These are phyloP conservation scores for Bidens hawaiensis DNA, from an alignment of 140 eudicot species.

Conservation along the genomic window DNA sequence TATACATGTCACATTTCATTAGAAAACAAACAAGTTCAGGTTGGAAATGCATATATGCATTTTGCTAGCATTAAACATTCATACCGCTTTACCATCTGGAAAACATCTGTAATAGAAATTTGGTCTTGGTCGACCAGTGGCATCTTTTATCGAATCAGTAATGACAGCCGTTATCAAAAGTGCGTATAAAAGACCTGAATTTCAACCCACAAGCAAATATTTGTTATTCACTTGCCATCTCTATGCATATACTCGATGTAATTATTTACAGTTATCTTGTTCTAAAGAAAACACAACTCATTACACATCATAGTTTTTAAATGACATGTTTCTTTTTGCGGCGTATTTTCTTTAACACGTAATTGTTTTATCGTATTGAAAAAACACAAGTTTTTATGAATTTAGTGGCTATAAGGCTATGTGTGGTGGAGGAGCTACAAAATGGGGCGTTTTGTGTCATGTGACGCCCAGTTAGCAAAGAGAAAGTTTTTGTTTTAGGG, in stretches of 20 bases:
- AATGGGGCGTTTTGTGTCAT: too few relatives aligned
- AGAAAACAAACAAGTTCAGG: background rate
- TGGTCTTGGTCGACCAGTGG: conserved; percentile 73
- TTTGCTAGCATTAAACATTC: background rate
- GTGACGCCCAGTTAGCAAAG: too few relatives aligned
- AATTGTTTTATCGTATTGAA: too few relatives aligned
- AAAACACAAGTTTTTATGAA: too few relatives aligned
- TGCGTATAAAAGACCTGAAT: conserved; percentile 47
- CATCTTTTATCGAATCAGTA: conserved; percentile 73
- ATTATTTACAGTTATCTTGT: background rate
- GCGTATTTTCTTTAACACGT: too few relatives aligned
- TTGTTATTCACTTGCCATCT: background rate
- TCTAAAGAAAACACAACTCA: background rate
- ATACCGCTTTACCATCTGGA: conserved; percentile 56
- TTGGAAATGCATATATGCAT: background rate
- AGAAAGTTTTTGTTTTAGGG: too few relatives aligned
- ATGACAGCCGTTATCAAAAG: conserved; percentile 58
- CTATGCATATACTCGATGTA: background rate
- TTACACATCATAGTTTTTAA: background rate
- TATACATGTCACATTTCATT: conserved; percentile 1
- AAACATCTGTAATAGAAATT: conserved; percentile 66
- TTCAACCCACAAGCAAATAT: conserved; percentile 5
- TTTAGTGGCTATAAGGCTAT: too few relatives aligned
- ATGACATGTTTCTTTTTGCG: too few relatives aligned
- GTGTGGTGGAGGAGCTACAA: too few relatives aligned